A percentile compares a stretch with the other conserved stretches of the same genome.
phyloP scores from a whole-genome alignment of 495 filamentous ascomycete species.

The Paragyromitra xinjiangensis region DNA sequence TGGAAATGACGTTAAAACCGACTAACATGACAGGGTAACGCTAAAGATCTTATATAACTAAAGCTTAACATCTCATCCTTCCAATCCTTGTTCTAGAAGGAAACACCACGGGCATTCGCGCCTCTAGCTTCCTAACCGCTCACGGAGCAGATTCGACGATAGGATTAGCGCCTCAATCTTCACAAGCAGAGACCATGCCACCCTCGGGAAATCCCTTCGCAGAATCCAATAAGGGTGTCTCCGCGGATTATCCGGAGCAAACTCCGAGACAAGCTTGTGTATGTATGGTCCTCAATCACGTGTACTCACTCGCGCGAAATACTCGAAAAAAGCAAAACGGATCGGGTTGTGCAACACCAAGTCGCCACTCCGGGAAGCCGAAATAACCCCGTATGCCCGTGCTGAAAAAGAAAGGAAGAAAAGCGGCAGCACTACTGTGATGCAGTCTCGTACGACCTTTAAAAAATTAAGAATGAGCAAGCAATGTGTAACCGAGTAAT shows the following conservation, averaged over 20 bases:
- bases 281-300: constrained; percentile 8
- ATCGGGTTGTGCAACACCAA: constrained; percentile 9
- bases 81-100: too few relatives aligned
- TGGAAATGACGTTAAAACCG: not conserved
- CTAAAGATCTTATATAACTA: too few relatives aligned
- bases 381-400: not conserved
- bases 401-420: constrained; percentile 4
- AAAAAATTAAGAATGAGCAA: constrained; percentile 1
- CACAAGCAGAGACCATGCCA: too few relatives aligned
- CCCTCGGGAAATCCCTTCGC: too few relatives aligned
- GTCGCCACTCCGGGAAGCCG: not conserved
- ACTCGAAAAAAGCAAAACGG: constrained; percentile 12
- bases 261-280: not conserved
- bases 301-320: constrained; percentile 34
- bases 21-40: not conserved
- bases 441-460: not conserved
- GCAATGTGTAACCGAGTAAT: not conserved
- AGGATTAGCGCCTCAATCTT: too few relatives aligned
- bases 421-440: not conserved
- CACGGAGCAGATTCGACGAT: too few relatives aligned
- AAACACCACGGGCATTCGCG: too few relatives aligned
- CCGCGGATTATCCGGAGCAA: not conserved
- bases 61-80: too few relatives aligned
- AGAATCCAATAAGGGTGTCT: not conserved
- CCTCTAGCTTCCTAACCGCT: too few relatives aligned